Evolutionary conservation across 1,139 yeast genomes (phyloP).

Genomic region (Debaryomycetaceae sp.): DNA sequence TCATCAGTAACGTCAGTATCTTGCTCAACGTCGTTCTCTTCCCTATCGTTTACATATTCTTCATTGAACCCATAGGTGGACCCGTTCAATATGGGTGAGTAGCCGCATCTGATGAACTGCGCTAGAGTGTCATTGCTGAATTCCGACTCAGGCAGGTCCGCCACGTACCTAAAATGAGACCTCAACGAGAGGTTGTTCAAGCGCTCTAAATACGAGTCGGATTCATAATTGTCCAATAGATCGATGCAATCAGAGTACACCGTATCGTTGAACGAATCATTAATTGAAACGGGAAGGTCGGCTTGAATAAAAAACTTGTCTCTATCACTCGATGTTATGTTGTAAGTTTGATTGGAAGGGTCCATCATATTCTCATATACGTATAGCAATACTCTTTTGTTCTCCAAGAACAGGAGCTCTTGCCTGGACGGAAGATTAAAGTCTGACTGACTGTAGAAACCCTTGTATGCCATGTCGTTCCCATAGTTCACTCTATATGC

Average conservation of each 20-base stretch:
- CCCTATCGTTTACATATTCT: constrained; percentile 5
- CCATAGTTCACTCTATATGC: constrained; percentile 3
- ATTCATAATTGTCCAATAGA: constrained; percentile 5
- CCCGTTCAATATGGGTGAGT: constrained; percentile 54
- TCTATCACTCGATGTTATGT: constrained; percentile 17
- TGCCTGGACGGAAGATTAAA: constrained; percentile 36
- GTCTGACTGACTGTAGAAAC: constrained; percentile 20
- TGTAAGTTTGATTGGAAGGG: constrained; percentile 15
- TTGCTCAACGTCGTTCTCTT: not conserved
- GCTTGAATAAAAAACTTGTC: constrained; percentile 16
- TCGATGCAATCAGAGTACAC: constrained; percentile 7
- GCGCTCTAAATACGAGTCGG: constrained; percentile 6
- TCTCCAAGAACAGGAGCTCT: constrained; percentile 38
- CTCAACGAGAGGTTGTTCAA: constrained; percentile 16
- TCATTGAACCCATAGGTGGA: constrained; percentile 20
- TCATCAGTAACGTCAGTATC: constrained; percentile 3
- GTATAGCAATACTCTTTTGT: constrained; percentile 41
- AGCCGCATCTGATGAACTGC: constrained; percentile 50
- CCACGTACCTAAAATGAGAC: constrained; percentile 37
- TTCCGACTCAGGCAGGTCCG: constrained; percentile 26
- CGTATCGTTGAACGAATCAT: constrained; percentile 7
- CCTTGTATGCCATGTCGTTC: not conserved
- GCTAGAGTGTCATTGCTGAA: constrained; percentile 32
- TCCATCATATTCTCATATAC: constrained; percentile 22
- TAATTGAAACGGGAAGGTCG: constrained; percentile 11